A percentile compares a stretch with the other conserved stretches of the same genome.
Conservation (phyloP, 2,329 filamentous ascomycete species). For the Knoxdaviesia capensis region DNA sequence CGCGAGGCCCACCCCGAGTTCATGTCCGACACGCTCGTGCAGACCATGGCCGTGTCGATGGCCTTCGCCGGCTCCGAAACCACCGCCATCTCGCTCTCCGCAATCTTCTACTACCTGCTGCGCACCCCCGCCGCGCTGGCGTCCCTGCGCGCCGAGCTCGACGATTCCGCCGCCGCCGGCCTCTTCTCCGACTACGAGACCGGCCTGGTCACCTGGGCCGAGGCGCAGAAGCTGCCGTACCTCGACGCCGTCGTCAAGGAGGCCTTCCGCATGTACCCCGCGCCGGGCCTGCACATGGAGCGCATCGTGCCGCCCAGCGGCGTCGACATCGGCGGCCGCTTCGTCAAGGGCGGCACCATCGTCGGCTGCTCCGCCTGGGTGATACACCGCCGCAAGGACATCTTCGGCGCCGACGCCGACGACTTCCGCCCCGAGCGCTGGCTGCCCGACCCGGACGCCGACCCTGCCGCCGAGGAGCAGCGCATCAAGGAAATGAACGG, state of each 20-base stretch:
- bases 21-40: constrained; percentile 49
- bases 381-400: constrained; percentile 37
- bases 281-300: constrained; percentile 52
- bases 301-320: constrained; percentile 48
- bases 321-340: constrained; percentile 36
- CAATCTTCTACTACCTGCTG: constrained; percentile 56
- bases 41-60: constrained; percentile 55
- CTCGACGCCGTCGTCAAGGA: constrained; percentile 65
- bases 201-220: constrained; percentile 46
- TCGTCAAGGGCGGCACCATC: constrained; percentile 48
- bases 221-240: constrained; percentile 51
- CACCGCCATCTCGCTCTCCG: constrained; percentile 52
- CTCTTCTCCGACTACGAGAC: constrained; percentile 28
- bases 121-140: constrained; percentile 36
- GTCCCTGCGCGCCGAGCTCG: constrained; percentile 40
- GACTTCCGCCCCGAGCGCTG: constrained; percentile 50
- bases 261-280: constrained; percentile 56
- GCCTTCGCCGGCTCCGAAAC: constrained; percentile 60
- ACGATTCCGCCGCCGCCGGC: constrained; percentile 32
- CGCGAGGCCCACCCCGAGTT: constrained; percentile 47
- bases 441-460: constrained; percentile 21
- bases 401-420: constrained; percentile 46
- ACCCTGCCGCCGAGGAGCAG: constrained; percentile 21
- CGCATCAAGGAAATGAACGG: constrained; percentile 46
- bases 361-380: constrained; percentile 62